A percentile compares a stretch with the other conserved stretches of the same genome.
phyloP scores from a whole-genome alignment of 768 basidiomycete species.

The Leccinum disarticulatum region DNA sequence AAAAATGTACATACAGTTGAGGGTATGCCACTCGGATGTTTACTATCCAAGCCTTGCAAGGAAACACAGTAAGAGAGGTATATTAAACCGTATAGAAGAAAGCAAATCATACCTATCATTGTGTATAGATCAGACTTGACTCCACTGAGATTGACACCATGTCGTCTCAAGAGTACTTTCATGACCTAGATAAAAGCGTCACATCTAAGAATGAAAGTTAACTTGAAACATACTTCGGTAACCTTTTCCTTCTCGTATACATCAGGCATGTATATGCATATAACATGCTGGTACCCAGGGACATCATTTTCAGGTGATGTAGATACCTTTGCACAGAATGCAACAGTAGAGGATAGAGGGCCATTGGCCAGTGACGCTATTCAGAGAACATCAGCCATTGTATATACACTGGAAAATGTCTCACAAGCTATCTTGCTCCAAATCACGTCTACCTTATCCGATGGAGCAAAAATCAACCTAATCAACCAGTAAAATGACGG shows the following conservation, averaged over 20 bases:
- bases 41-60: slow-evolving; percentile 68
- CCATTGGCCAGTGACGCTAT: slow-evolving; percentile 67
- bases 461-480: slow-evolving; percentile 67
- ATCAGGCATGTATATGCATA: slow-evolving; percentile 72
- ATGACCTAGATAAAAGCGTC: slow-evolving; percentile 47
- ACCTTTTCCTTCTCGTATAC: slow-evolving; percentile 65
- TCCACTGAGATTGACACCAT: slow-evolving; percentile 63
- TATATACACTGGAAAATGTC: slow-evolving; percentile 15
- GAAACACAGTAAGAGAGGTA: not conserved
- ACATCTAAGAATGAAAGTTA: not conserved
- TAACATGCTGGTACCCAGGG: slow-evolving; percentile 57
- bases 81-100: not conserved
- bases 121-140: slow-evolving; percentile 77
- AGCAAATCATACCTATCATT: slow-evolving; percentile 44
- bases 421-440: slow-evolving; percentile 64
- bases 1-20: slow-evolving; percentile 52
- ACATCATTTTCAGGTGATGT: slow-evolving; percentile 53
- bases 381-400: not conserved
- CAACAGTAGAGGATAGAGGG: slow-evolving; percentile 57
- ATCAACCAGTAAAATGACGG: not conserved
- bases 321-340: slow-evolving; percentile 60
- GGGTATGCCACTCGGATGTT: slow-evolving; percentile 69
- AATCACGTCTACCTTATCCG: slow-evolving; percentile 61
- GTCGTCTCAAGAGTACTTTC: slow-evolving; percentile 62
- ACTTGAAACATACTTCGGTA: slow-evolving; percentile 42